These are phyloP conservation scores for Fusarium sp. DNA, from an alignment of 2,329 filamentous ascomycete genomes.

Conservation along the genomic window DNA sequence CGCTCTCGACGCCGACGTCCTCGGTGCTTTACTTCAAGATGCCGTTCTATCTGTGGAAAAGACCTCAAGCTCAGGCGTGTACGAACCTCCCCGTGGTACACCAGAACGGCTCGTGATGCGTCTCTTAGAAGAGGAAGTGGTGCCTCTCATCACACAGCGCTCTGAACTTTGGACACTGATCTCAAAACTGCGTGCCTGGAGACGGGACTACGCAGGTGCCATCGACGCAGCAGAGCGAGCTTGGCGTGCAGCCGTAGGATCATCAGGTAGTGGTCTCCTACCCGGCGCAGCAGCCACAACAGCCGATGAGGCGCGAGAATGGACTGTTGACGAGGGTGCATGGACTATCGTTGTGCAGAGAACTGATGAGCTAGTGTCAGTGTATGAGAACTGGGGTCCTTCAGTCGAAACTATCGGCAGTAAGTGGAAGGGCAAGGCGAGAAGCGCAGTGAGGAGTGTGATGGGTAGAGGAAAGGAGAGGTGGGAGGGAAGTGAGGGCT, in stretches of 20 bases:
- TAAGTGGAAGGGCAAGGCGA: slow-evolving; percentile 89
- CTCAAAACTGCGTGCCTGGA: slow-evolving; percentile 78
- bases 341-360: slow-evolving; percentile 81
- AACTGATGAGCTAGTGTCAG: slow-evolving; percentile 83
- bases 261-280: slow-evolving; percentile 60
- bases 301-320: slow-evolving; percentile 45
- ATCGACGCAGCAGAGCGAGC: slow-evolving; percentile 89
- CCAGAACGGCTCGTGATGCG: slow-evolving; percentile 72
- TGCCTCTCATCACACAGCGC: slow-evolving; percentile 85
- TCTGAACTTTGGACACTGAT: slow-evolving; percentile 82
- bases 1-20: slow-evolving; percentile 78
- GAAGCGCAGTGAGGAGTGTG: slow-evolving; percentile 84
- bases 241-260: slow-evolving; percentile 77
- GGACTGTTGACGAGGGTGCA: slow-evolving; percentile 65
- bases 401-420: slow-evolving; percentile 75
- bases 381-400: slow-evolving; percentile 82
- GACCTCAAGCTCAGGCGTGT: slow-evolving; percentile 45
- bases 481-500: slow-evolving; percentile 83
- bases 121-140: slow-evolving; percentile 78
- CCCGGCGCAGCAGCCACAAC: slow-evolving; percentile 54
- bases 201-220: slow-evolving; percentile 74
- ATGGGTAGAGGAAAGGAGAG: slow-evolving; percentile 82
- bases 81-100: slow-evolving; percentile 64
- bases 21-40: slow-evolving; percentile 78
- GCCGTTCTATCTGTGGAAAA: slow-evolving; percentile 63